These are phyloP conservation scores for Aspergillus sparsus DNA, from an alignment of 495 filamentous ascomycete genomes.

Conservation along the genomic window DNA sequence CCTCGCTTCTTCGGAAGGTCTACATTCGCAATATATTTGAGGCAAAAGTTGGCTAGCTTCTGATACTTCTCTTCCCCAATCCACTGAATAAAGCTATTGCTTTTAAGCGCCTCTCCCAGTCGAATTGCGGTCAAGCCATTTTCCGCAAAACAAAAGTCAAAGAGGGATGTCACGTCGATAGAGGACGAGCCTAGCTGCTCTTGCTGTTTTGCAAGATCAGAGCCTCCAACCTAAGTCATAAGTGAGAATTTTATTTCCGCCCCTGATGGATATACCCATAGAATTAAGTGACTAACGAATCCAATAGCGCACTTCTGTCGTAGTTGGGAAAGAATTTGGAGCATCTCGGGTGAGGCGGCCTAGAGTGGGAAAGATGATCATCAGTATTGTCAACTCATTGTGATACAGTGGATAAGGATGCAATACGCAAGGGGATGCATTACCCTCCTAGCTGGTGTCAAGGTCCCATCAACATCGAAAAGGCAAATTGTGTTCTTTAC, in stretches of 20 bases:
- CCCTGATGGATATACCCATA: slow-evolving; percentile 6
- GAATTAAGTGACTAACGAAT: slow-evolving; percentile 52
- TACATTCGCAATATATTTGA: slow-evolving; percentile 87
- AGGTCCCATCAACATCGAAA: slow-evolving; percentile 91
- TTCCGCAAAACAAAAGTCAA: slow-evolving; percentile 96
- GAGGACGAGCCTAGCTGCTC: slow-evolving; percentile 77
- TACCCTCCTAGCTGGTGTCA: slow-evolving; percentile 76
- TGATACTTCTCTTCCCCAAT: slow-evolving; percentile 93
- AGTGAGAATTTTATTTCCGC: slow-evolving; percentile 12
- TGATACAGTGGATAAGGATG: neutral
- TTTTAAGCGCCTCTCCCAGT: slow-evolving; percentile 67
- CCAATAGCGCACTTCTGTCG: slow-evolving; percentile 90
- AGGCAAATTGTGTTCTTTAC: slow-evolving; percentile 87
- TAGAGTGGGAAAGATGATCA: slow-evolving; percentile 31
- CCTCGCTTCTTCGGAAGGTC: slow-evolving; percentile 86
- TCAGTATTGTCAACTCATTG: neutral
- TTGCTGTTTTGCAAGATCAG: slow-evolving; percentile 88
- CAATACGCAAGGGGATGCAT: neutral
- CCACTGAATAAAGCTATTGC: slow-evolving; percentile 85
- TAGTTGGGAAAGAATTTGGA: slow-evolving; percentile 71
- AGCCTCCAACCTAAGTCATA: slow-evolving; percentile 63
- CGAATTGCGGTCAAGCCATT: slow-evolving; percentile 93
- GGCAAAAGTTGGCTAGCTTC: slow-evolving; percentile 77
- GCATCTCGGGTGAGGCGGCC: slow-evolving; percentile 75
- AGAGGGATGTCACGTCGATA: slow-evolving; percentile 72